Evolutionary conservation across 2,329 filamentous ascomycete genomes (phyloP).

Genomic region (Canariomyces notabilis): DNA sequence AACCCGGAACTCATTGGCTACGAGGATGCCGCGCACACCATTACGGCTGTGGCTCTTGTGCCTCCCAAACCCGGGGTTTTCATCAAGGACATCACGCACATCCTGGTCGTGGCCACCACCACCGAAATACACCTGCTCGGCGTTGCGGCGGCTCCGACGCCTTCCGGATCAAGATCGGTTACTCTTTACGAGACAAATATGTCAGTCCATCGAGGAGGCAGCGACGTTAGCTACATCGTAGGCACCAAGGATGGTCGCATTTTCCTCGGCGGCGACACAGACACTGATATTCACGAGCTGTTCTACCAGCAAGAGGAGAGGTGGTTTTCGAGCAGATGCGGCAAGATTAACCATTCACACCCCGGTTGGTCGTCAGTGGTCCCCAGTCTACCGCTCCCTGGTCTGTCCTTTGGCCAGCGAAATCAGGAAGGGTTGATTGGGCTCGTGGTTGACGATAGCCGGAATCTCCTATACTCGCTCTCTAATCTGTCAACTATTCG

Average conservation of each 20-base stretch:
- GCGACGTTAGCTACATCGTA: constrained; percentile 71
- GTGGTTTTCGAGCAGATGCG: constrained; percentile 87
- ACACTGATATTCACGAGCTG: constrained; percentile 88
- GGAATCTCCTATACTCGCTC: constrained; percentile 84
- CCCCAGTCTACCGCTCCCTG: constrained; percentile 40
- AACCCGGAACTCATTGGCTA: constrained; percentile 88
- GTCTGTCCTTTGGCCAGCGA: constrained; percentile 42
- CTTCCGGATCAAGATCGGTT: constrained; percentile 66
- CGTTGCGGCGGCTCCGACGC: constrained; percentile 62
- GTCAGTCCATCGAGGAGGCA: constrained; percentile 68
- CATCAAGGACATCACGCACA: constrained; percentile 74
- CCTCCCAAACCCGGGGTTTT: constrained; percentile 85
- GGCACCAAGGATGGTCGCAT: constrained; percentile 83
- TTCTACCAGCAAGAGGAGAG: constrained; percentile 96
- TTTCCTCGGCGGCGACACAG: constrained; percentile 77
- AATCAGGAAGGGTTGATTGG: constrained; percentile 63
- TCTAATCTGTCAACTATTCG: constrained; percentile 85
- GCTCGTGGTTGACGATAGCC: constrained; percentile 82
- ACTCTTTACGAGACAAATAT: constrained; percentile 86
- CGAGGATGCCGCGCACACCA: constrained; percentile 82
- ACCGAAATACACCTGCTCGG: constrained; percentile 84
- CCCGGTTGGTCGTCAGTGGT: constrained; percentile 65
- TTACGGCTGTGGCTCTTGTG: constrained; percentile 85
- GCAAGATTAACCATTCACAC: constrained; percentile 83
- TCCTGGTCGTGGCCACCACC: constrained; percentile 84